Conservation (phyloP, 1,284 basidiomycete genomes). For the Coniophora puteana region DNA sequence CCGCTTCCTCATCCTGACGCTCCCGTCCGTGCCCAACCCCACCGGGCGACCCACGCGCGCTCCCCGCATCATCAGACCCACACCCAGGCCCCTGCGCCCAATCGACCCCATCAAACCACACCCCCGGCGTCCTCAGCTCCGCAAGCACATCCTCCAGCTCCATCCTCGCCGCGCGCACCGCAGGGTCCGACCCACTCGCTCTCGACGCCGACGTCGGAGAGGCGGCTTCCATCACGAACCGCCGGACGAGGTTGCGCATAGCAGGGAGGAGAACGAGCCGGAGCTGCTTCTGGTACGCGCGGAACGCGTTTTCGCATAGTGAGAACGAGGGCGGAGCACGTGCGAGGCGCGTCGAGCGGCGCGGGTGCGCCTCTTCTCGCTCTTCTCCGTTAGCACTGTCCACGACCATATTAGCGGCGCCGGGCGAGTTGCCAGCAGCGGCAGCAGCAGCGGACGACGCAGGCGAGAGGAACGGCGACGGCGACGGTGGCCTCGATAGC, state of each 20-base stretch:
- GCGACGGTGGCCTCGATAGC: constrained; percentile 15
- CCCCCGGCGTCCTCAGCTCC: constrained; percentile 49
- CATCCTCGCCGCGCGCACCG: constrained; percentile 51
- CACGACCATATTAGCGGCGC: too few relatives aligned
- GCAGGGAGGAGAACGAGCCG: constrained; percentile 55
- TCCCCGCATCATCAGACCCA: constrained; percentile 5
- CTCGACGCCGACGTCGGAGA: too few relatives aligned
- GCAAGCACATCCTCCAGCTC: constrained; percentile 53
- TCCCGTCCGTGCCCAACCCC: not conserved
- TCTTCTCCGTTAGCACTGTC: too few relatives aligned
- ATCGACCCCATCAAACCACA: constrained; percentile 68
- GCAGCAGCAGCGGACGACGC: not conserved
- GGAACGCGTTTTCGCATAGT: constrained; percentile 57
- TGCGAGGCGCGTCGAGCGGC: constrained; percentile 36
- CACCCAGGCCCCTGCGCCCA: constrained; percentile 36
- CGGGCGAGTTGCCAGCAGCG: not conserved
- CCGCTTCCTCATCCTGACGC: constrained; percentile 42
- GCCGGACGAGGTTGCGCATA: constrained; percentile 63
- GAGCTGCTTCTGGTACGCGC: constrained; percentile 53
- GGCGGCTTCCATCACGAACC: constrained; percentile 57
- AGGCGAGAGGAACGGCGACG: constrained; percentile 9
- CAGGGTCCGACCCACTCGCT: constrained; percentile 31
- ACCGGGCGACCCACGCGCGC: not conserved
- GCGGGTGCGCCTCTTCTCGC: constrained; percentile 49
- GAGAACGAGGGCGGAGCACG: constrained; percentile 50